Evolutionary conservation across 2,329 filamentous ascomycete species (phyloP).

Genomic region (Epichloe sibirici): DNA sequence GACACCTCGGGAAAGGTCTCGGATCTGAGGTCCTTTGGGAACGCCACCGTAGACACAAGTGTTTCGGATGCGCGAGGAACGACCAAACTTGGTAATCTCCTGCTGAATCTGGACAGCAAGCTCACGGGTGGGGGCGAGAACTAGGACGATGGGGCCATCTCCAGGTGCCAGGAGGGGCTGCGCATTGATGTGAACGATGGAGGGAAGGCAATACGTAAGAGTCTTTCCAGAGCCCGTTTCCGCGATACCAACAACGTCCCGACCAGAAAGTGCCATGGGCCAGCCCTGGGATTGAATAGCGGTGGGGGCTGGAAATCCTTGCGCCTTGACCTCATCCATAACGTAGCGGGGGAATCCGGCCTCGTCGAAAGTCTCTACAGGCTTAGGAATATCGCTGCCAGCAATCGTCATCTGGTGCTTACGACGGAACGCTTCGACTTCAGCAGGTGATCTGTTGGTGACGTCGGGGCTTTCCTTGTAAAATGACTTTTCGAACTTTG

Average conservation of each 20-base stretch:
- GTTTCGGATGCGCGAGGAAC: slow-evolving; percentile 94
- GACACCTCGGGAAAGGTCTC: slow-evolving; percentile 86
- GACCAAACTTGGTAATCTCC: slow-evolving; percentile 97
- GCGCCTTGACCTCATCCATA: slow-evolving; percentile 96
- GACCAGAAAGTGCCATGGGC: slow-evolving; percentile 97
- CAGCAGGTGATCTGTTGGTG: slow-evolving; percentile 56
- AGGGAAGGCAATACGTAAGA: slow-evolving; percentile 91
- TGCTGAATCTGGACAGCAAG: slow-evolving; percentile 97
- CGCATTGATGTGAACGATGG: slow-evolving; percentile 98
- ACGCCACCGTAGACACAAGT: slow-evolving; percentile 99
- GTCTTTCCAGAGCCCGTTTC: slow-evolving; percentile 99
- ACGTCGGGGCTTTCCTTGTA: slow-evolving; percentile 92
- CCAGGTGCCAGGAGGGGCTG: slow-evolving; percentile 91
- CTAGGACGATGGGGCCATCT: slow-evolving; percentile 91
- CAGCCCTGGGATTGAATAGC: slow-evolving; percentile 97
- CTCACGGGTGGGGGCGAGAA: slow-evolving; percentile 93
- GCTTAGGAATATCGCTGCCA: slow-evolving; percentile 74
- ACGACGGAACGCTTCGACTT: slow-evolving; percentile 80
- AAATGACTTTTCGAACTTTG: slow-evolving; percentile 98
- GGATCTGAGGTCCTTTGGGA: slow-evolving; percentile 92
- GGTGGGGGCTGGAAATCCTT: slow-evolving; percentile 87
- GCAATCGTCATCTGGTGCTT: slow-evolving; percentile 74
- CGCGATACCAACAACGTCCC: slow-evolving; percentile 96
- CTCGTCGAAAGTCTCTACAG: slow-evolving; percentile 94
- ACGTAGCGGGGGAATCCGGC: slow-evolving; percentile 95